Evolutionary conservation across 306 rosid species (phyloP).

Genomic region (Acacia crassicarpa): DNA sequence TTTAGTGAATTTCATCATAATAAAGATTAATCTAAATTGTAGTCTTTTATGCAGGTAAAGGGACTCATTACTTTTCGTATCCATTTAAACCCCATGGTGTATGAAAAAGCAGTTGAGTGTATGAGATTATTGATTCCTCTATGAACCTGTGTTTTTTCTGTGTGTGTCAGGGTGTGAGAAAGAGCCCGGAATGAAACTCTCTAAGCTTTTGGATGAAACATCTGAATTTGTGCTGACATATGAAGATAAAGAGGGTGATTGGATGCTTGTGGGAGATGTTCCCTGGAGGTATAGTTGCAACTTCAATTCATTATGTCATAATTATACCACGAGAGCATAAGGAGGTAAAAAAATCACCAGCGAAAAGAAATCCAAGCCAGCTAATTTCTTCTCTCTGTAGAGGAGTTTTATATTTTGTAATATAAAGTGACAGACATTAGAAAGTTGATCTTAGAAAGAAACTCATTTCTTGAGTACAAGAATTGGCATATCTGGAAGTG

Average conservation of each 20-base stretch:
- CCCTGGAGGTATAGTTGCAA: constrained; percentile 59
- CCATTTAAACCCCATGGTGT: background rate
- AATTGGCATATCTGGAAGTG: background rate
- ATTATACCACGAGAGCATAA: background rate
- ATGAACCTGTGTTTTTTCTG: background rate
- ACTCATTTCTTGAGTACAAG: background rate
- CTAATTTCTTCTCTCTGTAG: background rate
- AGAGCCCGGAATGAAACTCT: constrained; percentile 40
- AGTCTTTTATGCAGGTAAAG: background rate
- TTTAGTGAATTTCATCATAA: background rate
- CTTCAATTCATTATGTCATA: background rate
- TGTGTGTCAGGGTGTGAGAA: constrained; percentile 37
- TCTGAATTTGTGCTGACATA: constrained; percentile 78
- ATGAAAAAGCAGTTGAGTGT: background rate
- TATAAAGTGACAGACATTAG: background rate
- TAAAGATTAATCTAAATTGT: background rate
- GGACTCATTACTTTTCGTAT: too few relatives aligned
- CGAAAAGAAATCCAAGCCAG: background rate
- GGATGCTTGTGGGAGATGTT: constrained; percentile 85
- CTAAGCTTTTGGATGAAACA: constrained; percentile 64
- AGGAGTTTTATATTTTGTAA: background rate
- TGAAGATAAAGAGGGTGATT: constrained; percentile 73
- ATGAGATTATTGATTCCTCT: background rate
- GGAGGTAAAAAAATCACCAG: background rate
- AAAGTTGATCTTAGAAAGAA: background rate